Percentiles rank a stretch among this genome's conserved stretches.
Conservation (phyloP, 2,329 filamentous ascomycete species). For the Blastomyces parvus region DNA sequence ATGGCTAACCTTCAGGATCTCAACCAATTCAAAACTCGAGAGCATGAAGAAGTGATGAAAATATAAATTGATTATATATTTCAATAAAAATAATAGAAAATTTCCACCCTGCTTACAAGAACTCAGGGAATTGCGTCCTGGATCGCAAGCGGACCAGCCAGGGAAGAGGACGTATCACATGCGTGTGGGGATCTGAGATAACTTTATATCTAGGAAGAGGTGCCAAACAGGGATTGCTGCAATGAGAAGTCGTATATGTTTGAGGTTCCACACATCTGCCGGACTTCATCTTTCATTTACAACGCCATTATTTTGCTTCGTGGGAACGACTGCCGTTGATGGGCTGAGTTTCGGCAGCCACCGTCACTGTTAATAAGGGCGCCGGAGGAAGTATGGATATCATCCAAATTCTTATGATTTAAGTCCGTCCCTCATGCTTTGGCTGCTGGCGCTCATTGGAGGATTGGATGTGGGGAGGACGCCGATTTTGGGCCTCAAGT, state of each 20-base stretch:
- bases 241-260: background rate
- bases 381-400: background rate
- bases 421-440: slow-evolving; percentile 78
- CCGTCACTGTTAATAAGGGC: too few relatives aligned
- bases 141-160: background rate
- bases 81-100: background rate
- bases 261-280: background rate
- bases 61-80: background rate
- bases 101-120: background rate
- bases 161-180: background rate
- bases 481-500: slow-evolving; percentile 53
- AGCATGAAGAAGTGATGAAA: background rate
- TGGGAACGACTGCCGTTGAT: background rate
- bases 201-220: background rate
- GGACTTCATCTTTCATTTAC: background rate
- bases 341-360: background rate
- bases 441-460: slow-evolving; percentile 78
- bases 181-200: background rate
- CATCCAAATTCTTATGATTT: slow-evolving; percentile 47
- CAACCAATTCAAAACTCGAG: background rate
- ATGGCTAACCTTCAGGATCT: background rate
- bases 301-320: background rate
- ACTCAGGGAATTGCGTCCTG: background rate
- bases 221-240: background rate
- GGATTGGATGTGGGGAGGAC: slow-evolving; percentile 59